Conservation (phyloP, 371 early-diverging fungal genomes). For the Rhizomucor pusillus region DNA sequence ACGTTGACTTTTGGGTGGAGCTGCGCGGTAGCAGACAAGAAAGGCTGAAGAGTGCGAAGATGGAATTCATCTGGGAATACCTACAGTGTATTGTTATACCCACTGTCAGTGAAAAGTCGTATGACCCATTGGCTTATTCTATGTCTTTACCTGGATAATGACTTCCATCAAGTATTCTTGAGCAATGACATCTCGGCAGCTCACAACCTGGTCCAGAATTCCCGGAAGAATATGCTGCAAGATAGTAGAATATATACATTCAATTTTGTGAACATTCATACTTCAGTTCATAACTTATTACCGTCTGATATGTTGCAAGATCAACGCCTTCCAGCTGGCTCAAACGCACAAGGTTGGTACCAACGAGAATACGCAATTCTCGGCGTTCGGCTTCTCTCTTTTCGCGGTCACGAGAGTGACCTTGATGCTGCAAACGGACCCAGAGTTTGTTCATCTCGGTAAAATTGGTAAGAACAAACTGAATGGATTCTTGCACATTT, state of each 20-base stretch:
- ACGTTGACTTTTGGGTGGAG: slow-evolving; percentile 90
- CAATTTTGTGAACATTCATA: neutral
- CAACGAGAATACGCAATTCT: slow-evolving; percentile 91
- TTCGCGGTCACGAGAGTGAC: slow-evolving; percentile 88
- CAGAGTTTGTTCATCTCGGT: slow-evolving; percentile 99
- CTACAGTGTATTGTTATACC: too few relatives aligned
- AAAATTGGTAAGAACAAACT: slow-evolving; percentile 94
- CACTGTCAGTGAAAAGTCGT: too few relatives aligned
- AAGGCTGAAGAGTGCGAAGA: slow-evolving; percentile 82
- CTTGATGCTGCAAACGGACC: slow-evolving; percentile 97
- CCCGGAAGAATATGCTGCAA: slow-evolving; percentile 79
- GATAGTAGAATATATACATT: neutral
- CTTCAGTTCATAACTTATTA: slow-evolving; percentile 15
- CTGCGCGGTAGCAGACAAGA: slow-evolving; percentile 87
- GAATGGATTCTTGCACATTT: slow-evolving; percentile 84
- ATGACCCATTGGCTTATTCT: too few relatives aligned
- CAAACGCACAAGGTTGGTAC: slow-evolving; percentile 93
- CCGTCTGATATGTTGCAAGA: slow-evolving; percentile 74
- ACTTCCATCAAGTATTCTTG: slow-evolving; percentile 99
- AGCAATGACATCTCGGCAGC: slow-evolving; percentile 95
- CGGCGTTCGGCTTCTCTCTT: slow-evolving; percentile 92
- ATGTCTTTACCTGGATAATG: slow-evolving; percentile 89
- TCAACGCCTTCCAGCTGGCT: slow-evolving; percentile 89
- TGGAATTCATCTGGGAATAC: slow-evolving; percentile 97
- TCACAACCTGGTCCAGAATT: slow-evolving; percentile 92